A percentile compares a stretch with the other conserved stretches of the same genome.
These are phyloP conservation scores for Sugiyamaella xylanicola DNA, from an alignment of 1,139 yeast genomes.

Conservation along the genomic window DNA sequence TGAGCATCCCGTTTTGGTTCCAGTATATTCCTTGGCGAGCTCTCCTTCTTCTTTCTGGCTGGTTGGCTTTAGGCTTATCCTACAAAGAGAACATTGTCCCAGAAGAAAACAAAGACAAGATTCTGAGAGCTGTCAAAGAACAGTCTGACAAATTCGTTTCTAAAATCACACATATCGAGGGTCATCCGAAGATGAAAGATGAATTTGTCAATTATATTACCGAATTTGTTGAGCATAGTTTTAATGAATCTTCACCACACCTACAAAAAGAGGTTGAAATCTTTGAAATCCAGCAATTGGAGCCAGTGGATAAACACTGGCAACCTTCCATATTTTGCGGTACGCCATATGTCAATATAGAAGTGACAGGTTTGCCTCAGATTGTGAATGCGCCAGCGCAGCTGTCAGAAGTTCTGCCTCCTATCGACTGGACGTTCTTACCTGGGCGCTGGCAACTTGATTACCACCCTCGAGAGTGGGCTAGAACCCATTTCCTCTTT, in stretches of 20 bases:
- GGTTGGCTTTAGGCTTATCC: constrained; percentile 51
- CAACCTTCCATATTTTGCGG: constrained; percentile 36
- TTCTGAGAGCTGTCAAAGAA: constrained; percentile 5
- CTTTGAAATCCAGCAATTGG: constrained; percentile 67
- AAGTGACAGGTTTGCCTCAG: constrained; percentile 18
- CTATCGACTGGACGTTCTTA: constrained; percentile 35
- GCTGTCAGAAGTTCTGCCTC: constrained; percentile 34
- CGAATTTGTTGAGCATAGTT: constrained; percentile 39
- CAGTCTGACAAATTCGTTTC: constrained; percentile 4
- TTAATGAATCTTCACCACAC: constrained; percentile 39
- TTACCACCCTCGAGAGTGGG: constrained; percentile 35
- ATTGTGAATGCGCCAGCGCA: constrained; percentile 23
- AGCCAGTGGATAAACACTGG: constrained; percentile 60
- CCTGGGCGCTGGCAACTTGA: constrained; percentile 37
- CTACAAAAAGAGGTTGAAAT: constrained; percentile 57
- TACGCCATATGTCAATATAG: constrained; percentile 25
- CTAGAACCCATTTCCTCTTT: constrained; percentile 23
- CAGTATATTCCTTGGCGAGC: constrained; percentile 45
- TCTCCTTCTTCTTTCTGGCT: constrained; percentile 47
- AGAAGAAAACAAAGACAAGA: neutral
- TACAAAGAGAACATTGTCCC: neutral
- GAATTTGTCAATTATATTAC: constrained; percentile 44
- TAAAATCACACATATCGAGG: constrained; percentile 4
- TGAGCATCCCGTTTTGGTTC: constrained; percentile 41
- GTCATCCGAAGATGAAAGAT: constrained; percentile 1